Conservation (phyloP, 2,329 filamentous ascomycete genomes). For the Cercospora zeae-maydis region DNA sequence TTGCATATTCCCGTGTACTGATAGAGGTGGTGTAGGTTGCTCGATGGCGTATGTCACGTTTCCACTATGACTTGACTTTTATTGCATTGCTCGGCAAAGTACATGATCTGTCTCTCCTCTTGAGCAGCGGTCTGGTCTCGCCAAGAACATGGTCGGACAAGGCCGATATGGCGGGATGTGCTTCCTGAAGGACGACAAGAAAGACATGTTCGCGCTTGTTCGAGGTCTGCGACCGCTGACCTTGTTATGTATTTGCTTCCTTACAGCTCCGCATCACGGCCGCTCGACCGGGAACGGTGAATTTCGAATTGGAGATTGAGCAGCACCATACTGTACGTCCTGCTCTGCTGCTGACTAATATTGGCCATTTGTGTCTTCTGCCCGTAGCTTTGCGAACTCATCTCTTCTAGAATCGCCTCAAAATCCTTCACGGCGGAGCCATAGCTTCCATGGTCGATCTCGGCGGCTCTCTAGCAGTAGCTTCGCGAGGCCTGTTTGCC, state of each 20-base stretch:
- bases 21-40: conserved; percentile 33
- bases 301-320: conserved; percentile 72
- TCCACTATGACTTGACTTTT: not conserved
- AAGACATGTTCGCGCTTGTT: not conserved
- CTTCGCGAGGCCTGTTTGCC: conserved; percentile 61
- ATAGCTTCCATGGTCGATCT: conserved; percentile 72
- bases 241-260: not conserved
- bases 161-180: no score
- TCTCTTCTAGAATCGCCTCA: conserved; percentile 65
- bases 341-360: not conserved
- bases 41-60: conserved; percentile 36
- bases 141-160: no score
- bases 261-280: conserved; percentile 62
- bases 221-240: not conserved
- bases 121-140: no score
- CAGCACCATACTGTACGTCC: conserved; percentile 68
- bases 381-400: not conserved
- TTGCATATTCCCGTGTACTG: not conserved
- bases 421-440: conserved; percentile 73
- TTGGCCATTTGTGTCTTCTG: not conserved
- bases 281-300: conserved; percentile 63
- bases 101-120: not conserved
- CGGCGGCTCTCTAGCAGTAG: conserved; percentile 63
- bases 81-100: no score
- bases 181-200: not conserved